These are phyloP conservation scores for Moesziomyces aphidis DNA, from an alignment of 1,284 basidiomycete genomes.

Conservation along the genomic window DNA sequence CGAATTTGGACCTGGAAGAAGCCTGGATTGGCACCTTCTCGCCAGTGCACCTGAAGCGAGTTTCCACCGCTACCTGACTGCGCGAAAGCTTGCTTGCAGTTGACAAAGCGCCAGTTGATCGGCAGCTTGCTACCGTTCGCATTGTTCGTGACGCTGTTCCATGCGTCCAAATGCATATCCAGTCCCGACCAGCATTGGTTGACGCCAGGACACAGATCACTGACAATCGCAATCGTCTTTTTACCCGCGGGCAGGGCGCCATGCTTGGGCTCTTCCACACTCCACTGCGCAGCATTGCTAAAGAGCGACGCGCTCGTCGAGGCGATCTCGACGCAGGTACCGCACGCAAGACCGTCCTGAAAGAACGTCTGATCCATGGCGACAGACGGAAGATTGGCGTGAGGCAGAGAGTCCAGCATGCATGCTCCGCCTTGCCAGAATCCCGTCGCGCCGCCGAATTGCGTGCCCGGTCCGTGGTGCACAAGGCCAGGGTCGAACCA, in stretches of 20 bases:
- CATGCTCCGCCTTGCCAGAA: conserved; percentile 48
- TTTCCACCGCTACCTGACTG: conserved; percentile 15
- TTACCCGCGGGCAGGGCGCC: conserved; percentile 22
- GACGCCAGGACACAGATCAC: conserved; percentile 39
- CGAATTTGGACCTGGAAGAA: conserved; percentile 43
- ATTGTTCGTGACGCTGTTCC: conserved; percentile 33
- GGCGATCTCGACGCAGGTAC: conserved; percentile 44
- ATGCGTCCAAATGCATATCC: conserved; percentile 49
- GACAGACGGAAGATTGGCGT: conserved; percentile 31
- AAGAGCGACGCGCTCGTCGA: conserved; percentile 27
- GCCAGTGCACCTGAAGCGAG: conserved; percentile 36
- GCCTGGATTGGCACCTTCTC: conserved; percentile 19
- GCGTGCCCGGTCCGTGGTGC: conserved; percentile 40
- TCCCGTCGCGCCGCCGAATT: conserved; percentile 23
- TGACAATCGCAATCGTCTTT: conserved; percentile 38
- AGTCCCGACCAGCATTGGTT: conserved; percentile 44
- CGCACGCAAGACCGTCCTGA: conserved; percentile 46
- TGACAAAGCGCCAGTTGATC: conserved; percentile 42
- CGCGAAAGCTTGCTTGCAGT: conserved; percentile 34
- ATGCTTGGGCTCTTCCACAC: conserved; percentile 14
- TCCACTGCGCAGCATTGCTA: conserved; percentile 25
- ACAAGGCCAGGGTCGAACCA: conserved; percentile 29
- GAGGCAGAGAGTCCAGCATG: conserved; percentile 40
- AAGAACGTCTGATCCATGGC: conserved; percentile 47
- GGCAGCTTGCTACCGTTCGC: conserved; percentile 28